phyloP scores from a whole-genome alignment of 371 early-diverging fungal genomes.

The Mucor mucedo region DNA sequence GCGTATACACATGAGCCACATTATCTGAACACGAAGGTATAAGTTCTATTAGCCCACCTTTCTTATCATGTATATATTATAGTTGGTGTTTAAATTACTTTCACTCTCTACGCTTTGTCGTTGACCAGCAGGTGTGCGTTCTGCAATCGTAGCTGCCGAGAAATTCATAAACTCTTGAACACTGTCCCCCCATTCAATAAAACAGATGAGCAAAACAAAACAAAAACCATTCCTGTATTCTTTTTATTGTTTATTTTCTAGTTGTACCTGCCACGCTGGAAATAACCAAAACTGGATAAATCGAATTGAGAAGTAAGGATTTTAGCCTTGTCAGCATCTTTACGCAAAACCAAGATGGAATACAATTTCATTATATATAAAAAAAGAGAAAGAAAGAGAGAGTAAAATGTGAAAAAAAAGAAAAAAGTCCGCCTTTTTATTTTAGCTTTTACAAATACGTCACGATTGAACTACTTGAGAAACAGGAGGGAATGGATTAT shows the following conservation, averaged over 20 bases:
- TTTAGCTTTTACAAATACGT: background rate
- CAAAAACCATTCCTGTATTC: background rate
- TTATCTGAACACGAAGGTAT: constrained; percentile 60
- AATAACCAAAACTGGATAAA: constrained; percentile 85
- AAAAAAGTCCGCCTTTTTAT: no score
- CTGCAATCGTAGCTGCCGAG: constrained; percentile 83
- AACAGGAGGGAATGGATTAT: constrained; percentile 77
- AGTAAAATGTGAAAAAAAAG: constrained; percentile 11
- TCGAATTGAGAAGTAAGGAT: constrained; percentile 72
- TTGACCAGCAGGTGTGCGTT: constrained; percentile 83
- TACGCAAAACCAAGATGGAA: constrained; percentile 57
- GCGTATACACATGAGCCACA: constrained; percentile 82
- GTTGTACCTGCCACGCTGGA: constrained; percentile 82
- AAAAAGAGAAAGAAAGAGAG: constrained; percentile 11
- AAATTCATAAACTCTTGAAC: constrained; percentile 92
- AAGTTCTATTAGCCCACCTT: background rate
- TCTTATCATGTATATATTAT: background rate
- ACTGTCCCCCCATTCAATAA: constrained; percentile 40
- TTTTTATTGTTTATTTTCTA: no score
- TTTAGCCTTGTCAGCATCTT: constrained; percentile 53
- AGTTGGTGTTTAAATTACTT: constrained; percentile 54
- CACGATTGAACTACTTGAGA: constrained; percentile 27
- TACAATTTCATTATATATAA: constrained; percentile 57
- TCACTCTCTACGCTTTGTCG: constrained; percentile 87
- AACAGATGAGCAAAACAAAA: background rate